These are phyloP conservation scores for Lodderomyces theae DNA, from an alignment of 1,139 yeast species.

Conservation along the genomic window DNA sequence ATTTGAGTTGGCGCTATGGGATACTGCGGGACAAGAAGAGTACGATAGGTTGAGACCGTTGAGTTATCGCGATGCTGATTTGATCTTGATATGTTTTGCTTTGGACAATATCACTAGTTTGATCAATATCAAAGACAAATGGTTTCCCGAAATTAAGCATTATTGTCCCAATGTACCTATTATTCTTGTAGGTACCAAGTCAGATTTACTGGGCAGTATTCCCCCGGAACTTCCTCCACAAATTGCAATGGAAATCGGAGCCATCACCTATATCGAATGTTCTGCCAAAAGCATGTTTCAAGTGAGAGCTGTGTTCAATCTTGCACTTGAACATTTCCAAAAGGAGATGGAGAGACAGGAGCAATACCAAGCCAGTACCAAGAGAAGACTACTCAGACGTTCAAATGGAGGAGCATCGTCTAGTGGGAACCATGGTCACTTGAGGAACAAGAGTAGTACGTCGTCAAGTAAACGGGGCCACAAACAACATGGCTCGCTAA, in stretches of 20 bases:
- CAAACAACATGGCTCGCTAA: slow-evolving; percentile 36
- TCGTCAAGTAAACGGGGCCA: slow-evolving; percentile 30
- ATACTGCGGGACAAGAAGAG: slow-evolving; percentile 94
- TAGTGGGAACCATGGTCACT: slow-evolving; percentile 17
- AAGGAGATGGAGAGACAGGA: slow-evolving; percentile 35
- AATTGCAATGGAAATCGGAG: slow-evolving; percentile 66
- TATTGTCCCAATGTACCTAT: slow-evolving; percentile 81
- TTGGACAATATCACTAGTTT: slow-evolving; percentile 63
- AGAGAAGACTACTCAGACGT: slow-evolving; percentile 32
- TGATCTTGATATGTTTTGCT: slow-evolving; percentile 73
- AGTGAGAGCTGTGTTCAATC: slow-evolving; percentile 64
- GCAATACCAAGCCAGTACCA: slow-evolving; percentile 34
- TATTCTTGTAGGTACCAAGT: slow-evolving; percentile 74
- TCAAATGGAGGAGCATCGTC: slow-evolving; percentile 15
- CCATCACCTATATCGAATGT: slow-evolving; percentile 76
- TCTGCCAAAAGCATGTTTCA: slow-evolving; percentile 72
- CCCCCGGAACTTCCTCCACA: slow-evolving; percentile 50
- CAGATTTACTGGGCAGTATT: slow-evolving; percentile 51
- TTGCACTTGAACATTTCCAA: slow-evolving; percentile 41
- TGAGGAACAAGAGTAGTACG: slow-evolving; percentile 23
- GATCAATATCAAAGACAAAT: slow-evolving; percentile 71
- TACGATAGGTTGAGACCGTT: slow-evolving; percentile 82
- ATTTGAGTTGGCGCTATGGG: slow-evolving; percentile 80
- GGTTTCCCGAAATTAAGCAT: slow-evolving; percentile 85
- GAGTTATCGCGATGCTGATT: slow-evolving; percentile 78